Percentiles rank a stretch among this genome's conserved stretches.
Evolutionary conservation across 441 rosid species (phyloP).

Genomic region (Bruguiera hainesii): DNA sequence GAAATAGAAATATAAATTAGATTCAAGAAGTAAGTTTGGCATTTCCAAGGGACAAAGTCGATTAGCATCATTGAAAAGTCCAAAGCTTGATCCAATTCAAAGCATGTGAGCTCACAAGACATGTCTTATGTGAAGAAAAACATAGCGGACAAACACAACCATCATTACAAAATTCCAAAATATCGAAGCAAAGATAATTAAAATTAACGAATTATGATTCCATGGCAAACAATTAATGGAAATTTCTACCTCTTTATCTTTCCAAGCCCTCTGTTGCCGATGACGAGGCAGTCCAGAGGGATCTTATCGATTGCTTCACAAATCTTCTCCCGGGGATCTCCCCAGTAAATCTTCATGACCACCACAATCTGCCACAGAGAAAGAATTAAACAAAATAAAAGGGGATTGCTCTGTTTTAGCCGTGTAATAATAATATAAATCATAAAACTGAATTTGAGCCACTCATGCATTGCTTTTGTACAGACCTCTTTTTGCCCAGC

Average conservation of each 20-base stretch:
- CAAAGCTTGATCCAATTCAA: too few species aligned
- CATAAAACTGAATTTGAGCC: not conserved
- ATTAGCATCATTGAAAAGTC: too few species aligned
- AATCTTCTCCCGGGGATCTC: constrained; percentile 89
- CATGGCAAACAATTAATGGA: not conserved
- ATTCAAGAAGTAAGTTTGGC: too few species aligned
- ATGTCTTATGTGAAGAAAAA: too few species aligned
- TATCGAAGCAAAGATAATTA: not conserved
- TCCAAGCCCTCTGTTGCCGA: constrained; percentile 94
- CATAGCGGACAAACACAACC: too few species aligned
- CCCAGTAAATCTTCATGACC: constrained; percentile 80
- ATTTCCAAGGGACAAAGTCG: too few species aligned
- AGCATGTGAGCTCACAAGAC: too few species aligned
- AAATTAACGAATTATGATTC: not conserved
- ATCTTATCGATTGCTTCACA: constrained; percentile 74
- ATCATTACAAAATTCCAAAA: too few species aligned
- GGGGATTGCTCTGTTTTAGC: too few species aligned
- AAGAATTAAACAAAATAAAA: not conserved
- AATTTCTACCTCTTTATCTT: constrained; percentile 61
- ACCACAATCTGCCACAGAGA: constrained; percentile 45
- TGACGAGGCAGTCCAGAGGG: constrained; percentile 70
- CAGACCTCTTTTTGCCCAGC: constrained; percentile 56
- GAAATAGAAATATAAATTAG: too few species aligned
- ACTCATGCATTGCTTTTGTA: not conserved
- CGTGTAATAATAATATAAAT: not conserved